Conservation (phyloP, 2,329 filamentous ascomycete species). For the Alternaria postmessia region DNA sequence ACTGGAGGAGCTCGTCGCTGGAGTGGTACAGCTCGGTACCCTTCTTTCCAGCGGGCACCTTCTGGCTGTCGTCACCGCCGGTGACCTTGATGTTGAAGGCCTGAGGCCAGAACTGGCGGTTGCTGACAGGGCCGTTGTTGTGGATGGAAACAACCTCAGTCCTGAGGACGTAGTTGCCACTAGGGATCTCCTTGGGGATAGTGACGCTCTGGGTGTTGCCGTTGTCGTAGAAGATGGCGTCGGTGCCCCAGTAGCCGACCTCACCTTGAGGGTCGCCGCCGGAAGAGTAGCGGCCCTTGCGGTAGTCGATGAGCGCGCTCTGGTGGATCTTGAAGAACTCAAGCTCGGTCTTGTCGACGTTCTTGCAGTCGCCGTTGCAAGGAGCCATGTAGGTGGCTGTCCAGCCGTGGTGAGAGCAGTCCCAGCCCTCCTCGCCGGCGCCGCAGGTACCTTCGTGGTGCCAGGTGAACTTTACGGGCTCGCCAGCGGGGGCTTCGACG, state of each 20-base stretch:
- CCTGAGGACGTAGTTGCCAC: conserved; percentile 47
- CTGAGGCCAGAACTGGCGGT: conserved; percentile 49
- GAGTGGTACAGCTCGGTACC: conserved; percentile 42
- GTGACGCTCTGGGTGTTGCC: conserved; percentile 42
- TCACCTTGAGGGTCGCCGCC: conserved; percentile 28
- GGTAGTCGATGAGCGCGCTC: conserved; percentile 38
- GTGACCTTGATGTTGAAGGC: conserved; percentile 48
- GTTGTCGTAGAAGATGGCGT: conserved; percentile 47
- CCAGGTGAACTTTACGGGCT: conserved; percentile 44
- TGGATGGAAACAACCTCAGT: conserved; percentile 48
- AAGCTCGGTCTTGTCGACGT: conserved; percentile 41
- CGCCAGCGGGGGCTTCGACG: conserved; percentile 37
- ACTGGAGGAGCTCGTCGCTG: conserved; percentile 38
- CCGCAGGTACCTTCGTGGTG: conserved; percentile 39
- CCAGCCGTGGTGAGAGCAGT: conserved; percentile 46
- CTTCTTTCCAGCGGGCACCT: conserved; percentile 38
- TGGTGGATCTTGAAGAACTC: conserved; percentile 49
- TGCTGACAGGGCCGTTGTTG: conserved; percentile 42
- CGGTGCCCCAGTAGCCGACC: conserved; percentile 44
- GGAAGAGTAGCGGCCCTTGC: conserved; percentile 35
- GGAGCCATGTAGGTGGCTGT: conserved; percentile 44
- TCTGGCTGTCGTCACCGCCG: conserved; percentile 35
- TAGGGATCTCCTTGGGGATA: conserved; percentile 43
- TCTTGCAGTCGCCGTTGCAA: conserved; percentile 46
- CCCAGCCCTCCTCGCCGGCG: conserved; percentile 40